Evolutionary conservation across 2,329 filamentous ascomycete species (phyloP), one percentile per base, ranked within the genome.

Genomic region (Xylaria polymorpha): DNA sequence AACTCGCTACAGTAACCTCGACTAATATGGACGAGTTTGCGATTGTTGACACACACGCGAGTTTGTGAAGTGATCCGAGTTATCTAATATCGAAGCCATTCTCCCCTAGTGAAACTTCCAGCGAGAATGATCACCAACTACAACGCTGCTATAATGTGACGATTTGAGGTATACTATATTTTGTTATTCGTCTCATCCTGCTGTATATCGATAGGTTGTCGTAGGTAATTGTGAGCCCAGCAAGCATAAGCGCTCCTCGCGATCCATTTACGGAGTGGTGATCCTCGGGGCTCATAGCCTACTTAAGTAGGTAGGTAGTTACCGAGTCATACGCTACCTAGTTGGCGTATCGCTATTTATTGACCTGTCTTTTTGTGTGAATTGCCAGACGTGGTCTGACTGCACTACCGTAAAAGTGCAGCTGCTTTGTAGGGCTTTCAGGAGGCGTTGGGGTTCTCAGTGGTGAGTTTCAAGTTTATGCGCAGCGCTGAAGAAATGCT

Each of bases 391-490:
- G 55, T 50, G 46, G 43, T 57, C 41, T 39, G 60, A 55, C 48
- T 35, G 5, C 55, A 58, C 25, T 29, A n/a, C n/a, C n/a, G n/a
- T n/a, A 29, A 29, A 29, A 25, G 18, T 46, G 35, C 18, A 43
- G 39, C 20, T 39, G 12, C 37, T 4, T n/a, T 10, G n/a, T 62
- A 62, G 57, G 61, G 61, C 43, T 65, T n/a, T 51, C 46, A 22
- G 50, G 66, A 63, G 62, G 57, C 37, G 4, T 43, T 43, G 22
- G 43, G 29, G 8, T 1, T 50, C 14, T n/a, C 12, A 22, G 39
- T 29, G 37, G 25, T 18, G 48, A 50, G 69, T 71, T 71, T 71
- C 69, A 71, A 64, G 48, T 58, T 66, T 22, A 64, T 55, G 55
- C 32, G 48, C 37, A 15, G 15, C 18, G 35, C 18, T 18, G 37